Percentiles rank a stretch among this genome's conserved stretches.
Conservation (phyloP, 2,329 filamentous ascomycete genomes). For the Aspergillus quadricinctus region DNA sequence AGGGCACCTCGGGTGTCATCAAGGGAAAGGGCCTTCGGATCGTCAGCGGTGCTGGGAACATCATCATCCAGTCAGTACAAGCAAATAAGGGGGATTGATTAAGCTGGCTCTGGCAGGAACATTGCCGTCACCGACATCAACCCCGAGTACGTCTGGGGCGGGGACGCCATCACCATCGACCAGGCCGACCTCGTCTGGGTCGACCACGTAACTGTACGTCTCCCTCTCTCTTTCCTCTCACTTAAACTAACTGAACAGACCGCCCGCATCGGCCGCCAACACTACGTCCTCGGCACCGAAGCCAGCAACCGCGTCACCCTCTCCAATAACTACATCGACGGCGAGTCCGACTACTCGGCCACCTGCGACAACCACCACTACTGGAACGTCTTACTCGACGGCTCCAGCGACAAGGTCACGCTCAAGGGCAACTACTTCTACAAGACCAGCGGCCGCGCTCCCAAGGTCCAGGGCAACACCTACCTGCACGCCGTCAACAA, state of each 20-base stretch:
- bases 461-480: conserved; percentile 55
- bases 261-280: conserved; percentile 56
- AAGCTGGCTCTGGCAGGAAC: conserved; percentile 30
- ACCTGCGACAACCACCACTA: conserved; percentile 58
- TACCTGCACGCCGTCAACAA: conserved; percentile 58
- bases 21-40: conserved; percentile 55
- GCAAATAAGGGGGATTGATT: background rate
- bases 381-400: conserved; percentile 57
- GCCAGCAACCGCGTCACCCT: conserved; percentile 55
- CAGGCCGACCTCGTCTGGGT: conserved; percentile 44
- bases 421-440: conserved; percentile 60
- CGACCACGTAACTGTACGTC: conserved; percentile 43
- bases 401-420: conserved; percentile 54
- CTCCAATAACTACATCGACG: conserved; percentile 58
- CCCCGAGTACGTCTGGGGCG: conserved; percentile 57
- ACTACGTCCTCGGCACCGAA: conserved; percentile 54
- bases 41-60: conserved; percentile 46
- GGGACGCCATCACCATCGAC: conserved; percentile 54
- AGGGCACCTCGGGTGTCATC: conserved; percentile 52
- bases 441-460: conserved; percentile 54
- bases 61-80: conserved; percentile 50
- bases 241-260: conserved; percentile 31
- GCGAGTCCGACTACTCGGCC: conserved; percentile 50
- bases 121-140: conserved; percentile 54
- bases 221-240: background rate